These are phyloP conservation scores for Hibiscus trionum DNA, from an alignment of 345 rosid species.

Conservation along the genomic window DNA sequence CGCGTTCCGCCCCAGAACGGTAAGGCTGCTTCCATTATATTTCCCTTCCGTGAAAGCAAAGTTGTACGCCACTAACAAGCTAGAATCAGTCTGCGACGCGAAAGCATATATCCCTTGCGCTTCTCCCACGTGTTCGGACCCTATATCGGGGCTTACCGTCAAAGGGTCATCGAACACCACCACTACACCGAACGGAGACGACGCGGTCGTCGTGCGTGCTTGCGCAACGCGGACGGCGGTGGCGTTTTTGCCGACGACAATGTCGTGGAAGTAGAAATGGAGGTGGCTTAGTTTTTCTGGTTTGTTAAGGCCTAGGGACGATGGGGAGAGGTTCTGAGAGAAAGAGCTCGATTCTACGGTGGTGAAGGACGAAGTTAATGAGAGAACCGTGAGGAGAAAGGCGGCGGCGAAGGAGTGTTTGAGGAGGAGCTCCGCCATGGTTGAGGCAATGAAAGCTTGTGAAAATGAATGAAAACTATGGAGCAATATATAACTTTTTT, in stretches of 20 bases:
- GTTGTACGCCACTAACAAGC: slow-evolving; percentile 24
- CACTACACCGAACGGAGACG: slow-evolving; percentile 14
- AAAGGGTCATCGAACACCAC: slow-evolving; percentile 20
- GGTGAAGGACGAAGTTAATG: background rate
- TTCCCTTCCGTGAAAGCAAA: slow-evolving; percentile 27
- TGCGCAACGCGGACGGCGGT: slow-evolving; percentile 22
- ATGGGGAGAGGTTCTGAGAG: background rate
- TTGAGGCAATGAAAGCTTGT: slow-evolving; percentile 14
- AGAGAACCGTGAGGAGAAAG: background rate
- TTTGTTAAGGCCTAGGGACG: background rate
- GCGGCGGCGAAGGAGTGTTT: background rate
- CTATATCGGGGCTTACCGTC: slow-evolving; percentile 12
- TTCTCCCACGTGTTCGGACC: slow-evolving; percentile 19
- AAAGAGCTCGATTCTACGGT: background rate
- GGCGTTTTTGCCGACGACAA: slow-evolving; percentile 16
- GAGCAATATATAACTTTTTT: background rate
- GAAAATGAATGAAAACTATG: background rate
- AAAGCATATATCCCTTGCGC: slow-evolving; percentile 25
- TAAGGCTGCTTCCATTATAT: slow-evolving; percentile 26
- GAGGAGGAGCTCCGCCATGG: slow-evolving; percentile 20
- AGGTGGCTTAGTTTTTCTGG: slow-evolving; percentile 34
- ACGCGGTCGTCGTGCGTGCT: slow-evolving; percentile 13
- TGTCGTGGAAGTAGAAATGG: slow-evolving; percentile 35
- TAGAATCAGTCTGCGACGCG: slow-evolving; percentile 7
- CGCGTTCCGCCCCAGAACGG: slow-evolving; percentile 21